Evolutionary conservation across 2,329 filamentous ascomycete genomes (phyloP).

Genomic region (Dothideomycetidae sp.): DNA sequence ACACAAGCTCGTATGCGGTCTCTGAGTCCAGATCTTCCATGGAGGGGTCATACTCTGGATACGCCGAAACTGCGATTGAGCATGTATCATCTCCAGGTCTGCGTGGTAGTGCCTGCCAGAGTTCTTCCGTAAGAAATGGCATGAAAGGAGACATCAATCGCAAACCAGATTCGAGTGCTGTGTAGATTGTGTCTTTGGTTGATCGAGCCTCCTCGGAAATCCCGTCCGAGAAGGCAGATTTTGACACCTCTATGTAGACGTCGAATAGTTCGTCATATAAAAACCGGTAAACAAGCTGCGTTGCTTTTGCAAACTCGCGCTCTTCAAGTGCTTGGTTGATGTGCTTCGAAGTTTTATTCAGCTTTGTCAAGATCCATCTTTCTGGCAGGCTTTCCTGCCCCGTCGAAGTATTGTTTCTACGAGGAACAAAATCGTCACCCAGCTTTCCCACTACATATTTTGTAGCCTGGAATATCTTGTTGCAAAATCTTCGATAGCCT

Average conservation of each 20-base stretch:
- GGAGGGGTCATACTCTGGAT: conserved; percentile 48
- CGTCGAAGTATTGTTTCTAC: conserved; percentile 36
- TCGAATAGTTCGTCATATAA: conserved; percentile 68
- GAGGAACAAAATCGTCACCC: conserved; percentile 49
- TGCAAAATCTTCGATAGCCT: conserved; percentile 88
- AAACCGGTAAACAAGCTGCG: conserved; percentile 60
- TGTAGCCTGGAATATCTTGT: conserved; percentile 93
- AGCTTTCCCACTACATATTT: conserved; percentile 82
- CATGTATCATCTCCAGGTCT: conserved; percentile 54
- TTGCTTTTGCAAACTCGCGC: conserved; percentile 60
- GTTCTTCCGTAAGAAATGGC: conserved; percentile 66
- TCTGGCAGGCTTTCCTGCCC: conserved; percentile 51
- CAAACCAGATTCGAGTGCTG: conserved; percentile 58
- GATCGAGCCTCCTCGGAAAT: conserved; percentile 57
- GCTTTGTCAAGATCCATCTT: conserved; percentile 63
- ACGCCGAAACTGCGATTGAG: conserved; percentile 59
- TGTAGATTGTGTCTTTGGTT: conserved; percentile 68
- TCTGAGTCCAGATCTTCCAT: conserved; percentile 56
- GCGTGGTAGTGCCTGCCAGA: conserved; percentile 72
- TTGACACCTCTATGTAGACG: conserved; percentile 78
- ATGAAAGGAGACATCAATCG: conserved; percentile 69
- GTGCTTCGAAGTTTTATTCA: conserved; percentile 54
- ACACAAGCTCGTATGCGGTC: conserved; percentile 61
- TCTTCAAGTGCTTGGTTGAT: conserved; percentile 53
- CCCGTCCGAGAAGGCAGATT: conserved; percentile 64